Percentiles rank a stretch among this genome's conserved stretches.
phyloP scores from a whole-genome alignment of 306 rosid genomes.

The Vachellia collinsii region DNA sequence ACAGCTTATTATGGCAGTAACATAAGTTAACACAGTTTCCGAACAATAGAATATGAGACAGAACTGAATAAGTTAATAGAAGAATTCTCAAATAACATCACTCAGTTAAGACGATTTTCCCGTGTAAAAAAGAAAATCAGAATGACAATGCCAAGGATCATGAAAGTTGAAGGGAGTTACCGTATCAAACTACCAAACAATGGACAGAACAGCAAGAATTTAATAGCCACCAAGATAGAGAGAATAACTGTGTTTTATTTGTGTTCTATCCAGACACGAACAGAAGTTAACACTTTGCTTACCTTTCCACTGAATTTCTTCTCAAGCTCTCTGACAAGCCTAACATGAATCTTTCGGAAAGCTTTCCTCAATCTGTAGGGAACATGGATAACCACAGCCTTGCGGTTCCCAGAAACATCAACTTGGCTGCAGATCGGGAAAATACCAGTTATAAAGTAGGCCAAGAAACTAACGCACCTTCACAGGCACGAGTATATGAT shows the following conservation, averaged over 20 bases:
- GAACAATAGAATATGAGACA: not conserved
- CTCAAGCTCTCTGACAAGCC: conserved; percentile 93
- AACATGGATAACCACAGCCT: conserved; percentile 83
- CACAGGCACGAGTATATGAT: not conserved
- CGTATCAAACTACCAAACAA: not conserved
- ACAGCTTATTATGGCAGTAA: not conserved
- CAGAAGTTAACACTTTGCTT: not conserved
- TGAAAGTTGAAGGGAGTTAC: not conserved
- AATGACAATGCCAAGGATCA: not conserved
- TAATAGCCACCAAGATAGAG: not conserved
- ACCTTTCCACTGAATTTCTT: conserved; percentile 97
- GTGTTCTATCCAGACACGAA: not conserved
- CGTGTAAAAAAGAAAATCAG: not conserved
- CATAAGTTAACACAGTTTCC: not conserved
- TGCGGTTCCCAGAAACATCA: conserved; percentile 79
- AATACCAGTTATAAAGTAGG: not conserved
- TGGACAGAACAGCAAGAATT: not conserved
- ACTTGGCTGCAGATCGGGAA: conserved; percentile 56
- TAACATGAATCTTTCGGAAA: conserved; percentile 78
- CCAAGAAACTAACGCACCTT: not conserved
- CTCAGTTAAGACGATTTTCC: not conserved
- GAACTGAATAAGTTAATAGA: not conserved
- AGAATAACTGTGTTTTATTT: too few species aligned
- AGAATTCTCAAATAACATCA: not conserved
- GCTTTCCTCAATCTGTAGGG: conserved; percentile 87